These are phyloP conservation scores for Stagonosporopsis vannaccii DNA, from an alignment of 2,329 filamentous ascomycete genomes.

Conservation along the genomic window DNA sequence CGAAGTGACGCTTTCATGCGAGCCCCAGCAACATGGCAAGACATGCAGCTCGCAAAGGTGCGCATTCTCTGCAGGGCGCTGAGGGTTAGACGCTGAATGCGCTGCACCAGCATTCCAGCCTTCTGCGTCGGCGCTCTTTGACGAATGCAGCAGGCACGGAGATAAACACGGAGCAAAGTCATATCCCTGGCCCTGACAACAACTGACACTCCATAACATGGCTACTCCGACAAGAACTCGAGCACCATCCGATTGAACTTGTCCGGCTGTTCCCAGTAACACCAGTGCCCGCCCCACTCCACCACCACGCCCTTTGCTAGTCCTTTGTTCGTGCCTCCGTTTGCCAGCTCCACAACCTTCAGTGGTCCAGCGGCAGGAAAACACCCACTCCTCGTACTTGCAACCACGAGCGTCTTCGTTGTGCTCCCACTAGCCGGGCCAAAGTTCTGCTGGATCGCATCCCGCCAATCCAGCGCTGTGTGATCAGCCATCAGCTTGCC, in stretches of 20 bases:
- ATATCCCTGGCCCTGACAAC: background rate
- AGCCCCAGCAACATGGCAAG: background rate
- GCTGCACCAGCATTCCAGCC: background rate
- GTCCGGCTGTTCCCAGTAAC: constrained; percentile 41
- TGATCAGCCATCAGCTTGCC: constrained; percentile 43
- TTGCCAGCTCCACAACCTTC: constrained; percentile 32
- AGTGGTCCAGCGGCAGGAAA: constrained; percentile 37
- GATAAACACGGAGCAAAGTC: background rate
- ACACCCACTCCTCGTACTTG: constrained; percentile 38
- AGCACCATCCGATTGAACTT: constrained; percentile 32
- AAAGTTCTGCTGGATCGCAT: constrained; percentile 30
- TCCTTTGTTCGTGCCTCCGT: constrained; percentile 18
- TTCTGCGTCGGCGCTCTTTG: background rate
- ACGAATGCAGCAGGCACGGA: constrained; percentile 2
- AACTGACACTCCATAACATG: background rate
- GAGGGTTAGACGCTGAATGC: background rate
- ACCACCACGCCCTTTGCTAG: constrained; percentile 27
- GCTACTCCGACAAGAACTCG: constrained; percentile 17
- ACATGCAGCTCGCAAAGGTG: background rate
- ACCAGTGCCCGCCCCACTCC: constrained; percentile 43
- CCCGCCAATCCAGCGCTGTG: constrained; percentile 38
- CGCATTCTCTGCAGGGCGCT: background rate
- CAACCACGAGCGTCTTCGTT: constrained; percentile 33
- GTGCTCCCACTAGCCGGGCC: constrained; percentile 22
- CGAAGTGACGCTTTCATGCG: background rate